A percentile compares a stretch with the other conserved stretches of the same genome.
Evolutionary conservation across 169 alveolate genomes (phyloP).

Genomic region (Plasmodium gallinaceum): DNA sequence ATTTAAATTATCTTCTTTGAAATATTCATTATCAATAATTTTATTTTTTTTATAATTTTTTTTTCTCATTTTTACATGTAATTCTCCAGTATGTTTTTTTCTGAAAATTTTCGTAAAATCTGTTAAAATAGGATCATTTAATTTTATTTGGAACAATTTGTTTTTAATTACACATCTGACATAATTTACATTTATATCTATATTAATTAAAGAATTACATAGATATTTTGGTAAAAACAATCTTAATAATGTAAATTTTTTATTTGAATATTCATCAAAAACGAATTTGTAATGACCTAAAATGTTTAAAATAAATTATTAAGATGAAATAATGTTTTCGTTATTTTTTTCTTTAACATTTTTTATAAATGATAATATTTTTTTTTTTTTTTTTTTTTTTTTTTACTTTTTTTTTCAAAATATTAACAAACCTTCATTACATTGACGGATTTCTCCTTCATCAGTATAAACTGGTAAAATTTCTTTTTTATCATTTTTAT

Average conservation of each 20-base stretch:
- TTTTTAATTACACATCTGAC: conserved; percentile 89
- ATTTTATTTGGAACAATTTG: conserved; percentile 88
- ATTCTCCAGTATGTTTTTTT: conserved; percentile 77
- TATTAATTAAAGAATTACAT: conserved; percentile 87
- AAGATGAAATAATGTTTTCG: not conserved
- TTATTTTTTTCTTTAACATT: conserved; percentile 53
- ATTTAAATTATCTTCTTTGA: conserved; percentile 24
- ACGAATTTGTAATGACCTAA: conserved; percentile 76
- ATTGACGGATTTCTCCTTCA: conserved; percentile 90
- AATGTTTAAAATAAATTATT: not conserved
- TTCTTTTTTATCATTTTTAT: conserved; percentile 41
- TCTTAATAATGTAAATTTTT: conserved; percentile 83
- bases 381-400: not conserved
- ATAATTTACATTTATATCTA: conserved; percentile 89
- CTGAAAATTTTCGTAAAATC: conserved; percentile 57
- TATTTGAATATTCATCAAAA: conserved; percentile 77
- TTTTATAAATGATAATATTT: conserved; percentile 37
- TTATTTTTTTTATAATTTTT: conserved; percentile 72
- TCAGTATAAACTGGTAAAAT: conserved; percentile 83
- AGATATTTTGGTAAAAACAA: conserved; percentile 88
- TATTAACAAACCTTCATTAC: conserved; percentile 89
- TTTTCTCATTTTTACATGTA: conserved; percentile 65
- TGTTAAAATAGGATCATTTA: conserved; percentile 75
- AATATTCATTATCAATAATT: conserved; percentile 34
- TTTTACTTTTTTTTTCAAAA: not conserved